Evolutionary conservation across 2,329 filamentous ascomycete species (phyloP).

Genomic region (Microdochium paspali): DNA sequence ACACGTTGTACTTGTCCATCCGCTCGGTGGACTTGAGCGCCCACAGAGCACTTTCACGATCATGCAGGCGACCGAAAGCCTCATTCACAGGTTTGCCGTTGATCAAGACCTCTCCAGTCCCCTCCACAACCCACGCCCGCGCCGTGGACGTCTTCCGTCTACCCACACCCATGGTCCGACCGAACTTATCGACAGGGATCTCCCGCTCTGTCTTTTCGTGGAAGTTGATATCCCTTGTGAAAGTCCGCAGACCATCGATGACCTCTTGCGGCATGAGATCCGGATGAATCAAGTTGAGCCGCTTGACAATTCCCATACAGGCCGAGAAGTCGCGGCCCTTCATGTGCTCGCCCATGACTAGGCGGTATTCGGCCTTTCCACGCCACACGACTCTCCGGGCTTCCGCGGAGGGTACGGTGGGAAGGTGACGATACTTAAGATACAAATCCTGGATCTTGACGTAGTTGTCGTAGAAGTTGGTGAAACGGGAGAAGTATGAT

Average conservation of each 20-base stretch:
- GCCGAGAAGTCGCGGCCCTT: slow-evolving; percentile 70
- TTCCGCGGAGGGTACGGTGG: slow-evolving; percentile 54
- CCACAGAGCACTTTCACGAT: slow-evolving; percentile 92
- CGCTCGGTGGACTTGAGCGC: slow-evolving; percentile 73
- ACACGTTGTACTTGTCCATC: slow-evolving; percentile 95
- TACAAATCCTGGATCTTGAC: slow-evolving; percentile 64
- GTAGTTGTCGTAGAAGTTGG: slow-evolving; percentile 77
- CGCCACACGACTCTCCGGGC: slow-evolving; percentile 74
- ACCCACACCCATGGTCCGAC: slow-evolving; percentile 71
- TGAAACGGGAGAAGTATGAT: slow-evolving; percentile 89
- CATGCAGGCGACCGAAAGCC: slow-evolving; percentile 79
- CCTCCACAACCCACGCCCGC: slow-evolving; percentile 82
- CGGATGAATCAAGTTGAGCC: slow-evolving; percentile 79
- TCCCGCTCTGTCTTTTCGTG: slow-evolving; percentile 54
- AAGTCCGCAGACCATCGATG: slow-evolving; percentile 51
- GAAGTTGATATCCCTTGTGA: slow-evolving; percentile 67
- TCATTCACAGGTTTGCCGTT: slow-evolving; percentile 82
- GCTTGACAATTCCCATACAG: slow-evolving; percentile 66
- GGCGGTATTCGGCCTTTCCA: slow-evolving; percentile 66
- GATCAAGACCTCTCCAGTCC: slow-evolving; percentile 79
- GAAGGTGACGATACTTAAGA: slow-evolving; percentile 64
- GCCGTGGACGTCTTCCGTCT: slow-evolving; percentile 82
- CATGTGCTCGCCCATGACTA: slow-evolving; percentile 60
- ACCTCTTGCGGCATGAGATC: slow-evolving; percentile 65
- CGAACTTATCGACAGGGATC: slow-evolving; percentile 63